Evolutionary conservation across 208 protist species (phyloP), one percentile per base, ranked within the genome.

Genomic region (Wallacemonas sp.): DNA sequence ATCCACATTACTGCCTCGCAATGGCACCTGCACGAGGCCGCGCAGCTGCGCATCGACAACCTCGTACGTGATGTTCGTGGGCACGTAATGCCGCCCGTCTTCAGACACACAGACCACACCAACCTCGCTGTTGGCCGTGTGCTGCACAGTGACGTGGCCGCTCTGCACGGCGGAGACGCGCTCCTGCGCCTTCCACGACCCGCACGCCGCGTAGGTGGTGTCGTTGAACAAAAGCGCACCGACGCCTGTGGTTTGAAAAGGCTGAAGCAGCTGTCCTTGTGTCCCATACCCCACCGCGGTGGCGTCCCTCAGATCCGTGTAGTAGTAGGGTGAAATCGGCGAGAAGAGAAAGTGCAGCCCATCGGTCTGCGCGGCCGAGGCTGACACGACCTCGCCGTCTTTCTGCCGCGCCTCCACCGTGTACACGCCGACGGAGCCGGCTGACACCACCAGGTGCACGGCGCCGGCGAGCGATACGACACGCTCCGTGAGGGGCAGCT

Each of bases 61-160:
- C 53, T 90, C 82, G 73, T 82, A 93, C 14, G 86, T 93, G 31
- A 93, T 73, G 53, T 70, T 59, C 28, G 78, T 87, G 15, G 82
- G 75, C 34, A 79, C 59, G 63, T 93, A 93, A 26, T 75, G 28
- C 15, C 55, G 41, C n/a, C 86, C 86, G 53, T 93, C 78, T 30
- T 78, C 67, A 6, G 82, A 90, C 51, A 87, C 75, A 55, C 86
- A 93, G 2, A 93, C 73, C 49, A 80, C 77, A 31, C 86, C 86
- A 0, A 84, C 56, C 64, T 79, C 77, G 38, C 46, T 76, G 28
- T 70, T 33, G 41, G 30, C 53, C 21, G 36, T 39, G 69, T 91
- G 81, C 27, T 31, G 39, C 36, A 88, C 75, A 36, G 75, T 85
- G 21, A 90, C 38, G 19, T 70, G 64, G 46, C 55, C 62, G 24